These are phyloP conservation scores for Colletotrichum phormii DNA, from an alignment of 2,329 filamentous ascomycete species.

Conservation along the genomic window DNA sequence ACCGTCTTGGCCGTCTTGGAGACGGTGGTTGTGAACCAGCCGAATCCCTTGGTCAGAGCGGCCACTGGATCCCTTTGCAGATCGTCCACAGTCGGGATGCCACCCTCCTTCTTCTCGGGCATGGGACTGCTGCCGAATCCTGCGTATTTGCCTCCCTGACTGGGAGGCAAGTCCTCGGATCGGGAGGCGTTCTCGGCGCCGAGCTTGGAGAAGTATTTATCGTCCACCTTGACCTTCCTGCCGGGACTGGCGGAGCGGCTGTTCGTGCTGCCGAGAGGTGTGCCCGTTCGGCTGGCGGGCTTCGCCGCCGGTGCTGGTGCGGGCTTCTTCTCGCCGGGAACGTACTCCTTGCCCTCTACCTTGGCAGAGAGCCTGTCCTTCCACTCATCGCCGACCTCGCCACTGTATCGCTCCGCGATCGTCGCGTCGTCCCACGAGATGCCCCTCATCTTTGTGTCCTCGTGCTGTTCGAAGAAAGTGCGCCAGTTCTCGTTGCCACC, in stretches of 20 bases:
- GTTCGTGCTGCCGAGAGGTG: slow-evolving; percentile 53
- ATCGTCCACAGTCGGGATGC: slow-evolving; percentile 81
- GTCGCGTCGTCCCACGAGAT: slow-evolving; percentile 86
- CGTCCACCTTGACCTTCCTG: slow-evolving; percentile 75
- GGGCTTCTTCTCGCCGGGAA: slow-evolving; percentile 74
- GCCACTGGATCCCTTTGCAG: slow-evolving; percentile 91
- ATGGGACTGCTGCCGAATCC: slow-evolving; percentile 87
- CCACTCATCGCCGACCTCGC: slow-evolving; percentile 93
- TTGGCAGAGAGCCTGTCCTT: slow-evolving; percentile 90
- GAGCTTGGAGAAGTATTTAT: slow-evolving; percentile 89
- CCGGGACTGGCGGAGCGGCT: slow-evolving; percentile 54
- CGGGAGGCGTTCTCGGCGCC: slow-evolving; percentile 85
- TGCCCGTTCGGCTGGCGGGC: slow-evolving; percentile 52
- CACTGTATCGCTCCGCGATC: slow-evolving; percentile 90
- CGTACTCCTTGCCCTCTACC: slow-evolving; percentile 89
- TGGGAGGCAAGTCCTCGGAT: slow-evolving; percentile 81
- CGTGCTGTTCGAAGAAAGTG: slow-evolving; percentile 83
- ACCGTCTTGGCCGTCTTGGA: slow-evolving; percentile 91
- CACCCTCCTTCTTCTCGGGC: slow-evolving; percentile 57
- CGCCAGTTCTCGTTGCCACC: slow-evolving; percentile 93
- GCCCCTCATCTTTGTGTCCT: slow-evolving; percentile 73
- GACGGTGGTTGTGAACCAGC: slow-evolving; percentile 91
- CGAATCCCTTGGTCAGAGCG: slow-evolving; percentile 90
- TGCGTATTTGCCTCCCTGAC: slow-evolving; percentile 89
- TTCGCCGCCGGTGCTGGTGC: slow-evolving; percentile 45